These are phyloP conservation scores for Oryza punctata DNA, from an alignment of 176 grass and related monocot genomes.

Conservation along the genomic window DNA sequence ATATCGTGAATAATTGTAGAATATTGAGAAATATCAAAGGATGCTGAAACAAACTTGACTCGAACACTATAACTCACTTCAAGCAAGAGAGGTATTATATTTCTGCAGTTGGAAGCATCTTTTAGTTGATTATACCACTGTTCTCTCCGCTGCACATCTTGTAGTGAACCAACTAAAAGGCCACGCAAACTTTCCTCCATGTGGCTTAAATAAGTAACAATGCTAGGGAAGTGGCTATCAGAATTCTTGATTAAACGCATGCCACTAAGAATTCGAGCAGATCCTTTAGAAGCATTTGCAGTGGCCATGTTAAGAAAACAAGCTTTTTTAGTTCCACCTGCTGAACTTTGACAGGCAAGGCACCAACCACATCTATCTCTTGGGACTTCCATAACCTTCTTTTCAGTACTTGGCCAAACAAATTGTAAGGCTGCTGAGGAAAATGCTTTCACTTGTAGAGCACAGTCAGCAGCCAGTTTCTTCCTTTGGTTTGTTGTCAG, in stretches of 20 bases:
- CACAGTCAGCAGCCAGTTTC: conserved; percentile 47
- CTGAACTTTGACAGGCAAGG: conserved; percentile 79
- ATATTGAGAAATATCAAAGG: conserved; percentile 38
- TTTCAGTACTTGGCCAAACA: conserved; percentile 85
- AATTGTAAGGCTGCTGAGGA: conserved; percentile 71
- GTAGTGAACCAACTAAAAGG: conserved; percentile 66
- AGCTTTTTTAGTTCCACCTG: conserved; percentile 69
- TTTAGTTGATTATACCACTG: conserved; percentile 68
- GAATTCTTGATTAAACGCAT: conserved; percentile 59
- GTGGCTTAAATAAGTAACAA: conserved; percentile 75
- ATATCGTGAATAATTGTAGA: background rate
- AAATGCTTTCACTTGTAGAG: conserved; percentile 94
- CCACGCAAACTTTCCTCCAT: conserved; percentile 94
- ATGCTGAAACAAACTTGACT: conserved; percentile 10
- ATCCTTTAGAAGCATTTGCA: conserved; percentile 69
- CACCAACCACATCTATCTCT: conserved; percentile 99
- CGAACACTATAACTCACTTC: conserved; percentile 64
- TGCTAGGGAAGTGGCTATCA: conserved; percentile 68
- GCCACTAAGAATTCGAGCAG: conserved; percentile 60
- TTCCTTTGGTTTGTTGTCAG: conserved; percentile 62
- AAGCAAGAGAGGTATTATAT: conserved; percentile 78
- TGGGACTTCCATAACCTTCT: conserved; percentile 80
- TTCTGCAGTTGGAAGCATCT: conserved; percentile 72
- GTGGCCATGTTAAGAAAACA: conserved; percentile 91
- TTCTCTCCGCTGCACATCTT: conserved; percentile 60